Evolutionary conservation across 148 eudicot genomes (phyloP).

Genomic region (Cornus florida): DNA sequence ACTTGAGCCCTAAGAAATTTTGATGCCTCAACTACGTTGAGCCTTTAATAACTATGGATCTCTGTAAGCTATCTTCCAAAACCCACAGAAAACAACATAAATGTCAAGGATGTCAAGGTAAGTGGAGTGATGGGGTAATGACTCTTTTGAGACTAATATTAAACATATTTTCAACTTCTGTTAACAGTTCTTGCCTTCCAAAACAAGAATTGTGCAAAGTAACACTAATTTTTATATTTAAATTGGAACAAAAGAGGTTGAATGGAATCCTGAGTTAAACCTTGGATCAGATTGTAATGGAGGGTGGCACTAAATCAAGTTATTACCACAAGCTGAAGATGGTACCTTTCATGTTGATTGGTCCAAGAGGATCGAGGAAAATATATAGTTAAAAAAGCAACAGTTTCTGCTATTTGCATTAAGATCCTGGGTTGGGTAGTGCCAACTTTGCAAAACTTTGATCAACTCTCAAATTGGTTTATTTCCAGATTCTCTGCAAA

Average conservation of each 20-base stretch:
- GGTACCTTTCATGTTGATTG: neutral
- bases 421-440: too few relatives aligned
- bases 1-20: too few relatives aligned
- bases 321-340: neutral
- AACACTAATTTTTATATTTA: neutral
- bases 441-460: too few relatives aligned
- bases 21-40: too few relatives aligned
- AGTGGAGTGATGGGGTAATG: neutral
- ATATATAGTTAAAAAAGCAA: neutral
- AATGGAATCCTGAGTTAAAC: neutral
- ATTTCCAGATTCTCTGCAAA: neutral
- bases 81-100: neutral
- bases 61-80: neutral
- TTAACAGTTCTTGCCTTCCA: neutral
- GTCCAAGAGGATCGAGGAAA: neutral
- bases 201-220: conserved; percentile 1
- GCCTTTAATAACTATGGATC: too few relatives aligned
- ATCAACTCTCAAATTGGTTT: too few relatives aligned
- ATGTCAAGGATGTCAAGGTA: neutral
- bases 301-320: neutral
- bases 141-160: neutral
- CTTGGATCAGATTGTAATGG: neutral
- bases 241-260: neutral
- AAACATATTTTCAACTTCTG: conserved; percentile 2
- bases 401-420: neutral